Evolutionary conservation across 352 stramenopile species (phyloP), one percentile per base, ranked within the genome.

Genomic region (Labyrinthula sp.): DNA sequence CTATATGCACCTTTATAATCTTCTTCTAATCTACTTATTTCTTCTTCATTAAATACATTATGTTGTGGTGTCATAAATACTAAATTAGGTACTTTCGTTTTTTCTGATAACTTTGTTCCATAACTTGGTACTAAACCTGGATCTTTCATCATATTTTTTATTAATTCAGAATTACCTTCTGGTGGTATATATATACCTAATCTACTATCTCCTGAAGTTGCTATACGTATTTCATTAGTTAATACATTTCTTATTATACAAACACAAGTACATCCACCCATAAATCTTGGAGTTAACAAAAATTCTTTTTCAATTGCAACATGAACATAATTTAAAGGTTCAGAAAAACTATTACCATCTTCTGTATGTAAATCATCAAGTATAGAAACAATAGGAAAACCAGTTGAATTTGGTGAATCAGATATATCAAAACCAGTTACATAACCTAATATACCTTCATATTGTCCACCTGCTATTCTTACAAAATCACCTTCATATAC

Each of bases 401-500:
- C n/a, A n/a, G n/a, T n/a, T n/a, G n/a, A n/a, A n/a, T n/a, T n/a
- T n/a, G n/a, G n/a, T 1, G 9, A 30, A 12, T 52, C 43, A 15
- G 18, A 18, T 3, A 50, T 14, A n/a, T n/a, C n/a, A n/a, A n/a
- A n/a, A n/a, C n/a, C n/a, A n/a, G n/a, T n/a, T n/a, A n/a, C n/a
- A 2, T 34, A 49, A 22, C 43, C 43, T n/a, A 50, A 18, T 14
- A 20, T 30, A 12, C 34, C 43, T n/a, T 52, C 34, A 31, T 35
- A 52, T 12, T 27, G 22, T 31, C 43, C 43, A 9, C 14, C 43
- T 38, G 47, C 40, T 15, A 30, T 24, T 35, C 43, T 52, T 23
- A 52, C 33, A 25, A 52, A 52, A 31, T 45, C 43, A 15, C 43
- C 43, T 18, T 31, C 15, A 14, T 50, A 25, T 25, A 52, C 43